phyloP scores from a whole-genome alignment of 176 grass and related monocot species.

The Hsuehochloa calcarea region DNA sequence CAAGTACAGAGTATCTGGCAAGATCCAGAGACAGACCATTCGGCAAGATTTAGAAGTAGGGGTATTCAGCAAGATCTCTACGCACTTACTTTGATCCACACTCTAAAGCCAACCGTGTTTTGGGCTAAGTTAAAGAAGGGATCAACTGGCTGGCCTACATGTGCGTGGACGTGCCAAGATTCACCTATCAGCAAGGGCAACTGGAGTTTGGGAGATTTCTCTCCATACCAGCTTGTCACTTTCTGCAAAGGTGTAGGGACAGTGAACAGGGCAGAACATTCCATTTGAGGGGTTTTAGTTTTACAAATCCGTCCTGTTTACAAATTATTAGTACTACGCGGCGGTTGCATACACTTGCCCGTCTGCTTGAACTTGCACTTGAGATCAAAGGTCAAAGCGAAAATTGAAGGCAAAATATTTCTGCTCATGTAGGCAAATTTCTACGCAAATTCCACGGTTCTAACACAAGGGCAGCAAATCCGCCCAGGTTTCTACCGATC shows the following conservation, averaged over 20 bases:
- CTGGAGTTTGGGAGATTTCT: background rate
- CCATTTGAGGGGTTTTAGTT: conserved; percentile 37
- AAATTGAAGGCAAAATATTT: conserved; percentile 4
- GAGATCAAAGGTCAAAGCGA: background rate
- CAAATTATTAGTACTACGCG: background rate
- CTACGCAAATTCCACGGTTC: background rate
- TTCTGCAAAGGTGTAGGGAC: conserved; percentile 14
- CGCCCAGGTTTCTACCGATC: too few relatives aligned
- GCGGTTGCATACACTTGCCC: background rate
- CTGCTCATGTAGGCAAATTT: background rate
- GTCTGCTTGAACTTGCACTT: background rate
- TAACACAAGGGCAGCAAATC: background rate
- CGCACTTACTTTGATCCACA: background rate
- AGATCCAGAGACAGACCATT: background rate
- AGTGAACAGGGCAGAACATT: conserved; percentile 34
- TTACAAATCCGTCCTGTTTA: background rate
- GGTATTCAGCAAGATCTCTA: background rate
- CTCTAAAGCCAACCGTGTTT: background rate
- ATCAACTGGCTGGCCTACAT: conserved; percentile 38
- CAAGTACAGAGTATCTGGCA: background rate
- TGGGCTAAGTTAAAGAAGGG: background rate
- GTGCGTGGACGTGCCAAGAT: conserved; percentile 32
- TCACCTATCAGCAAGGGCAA: background rate
- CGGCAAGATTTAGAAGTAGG: background rate
- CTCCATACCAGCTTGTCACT: conserved; percentile 13